These are phyloP conservation scores for Arthroderma uncinatum DNA, from an alignment of 2,329 filamentous ascomycete species.

Conservation along the genomic window DNA sequence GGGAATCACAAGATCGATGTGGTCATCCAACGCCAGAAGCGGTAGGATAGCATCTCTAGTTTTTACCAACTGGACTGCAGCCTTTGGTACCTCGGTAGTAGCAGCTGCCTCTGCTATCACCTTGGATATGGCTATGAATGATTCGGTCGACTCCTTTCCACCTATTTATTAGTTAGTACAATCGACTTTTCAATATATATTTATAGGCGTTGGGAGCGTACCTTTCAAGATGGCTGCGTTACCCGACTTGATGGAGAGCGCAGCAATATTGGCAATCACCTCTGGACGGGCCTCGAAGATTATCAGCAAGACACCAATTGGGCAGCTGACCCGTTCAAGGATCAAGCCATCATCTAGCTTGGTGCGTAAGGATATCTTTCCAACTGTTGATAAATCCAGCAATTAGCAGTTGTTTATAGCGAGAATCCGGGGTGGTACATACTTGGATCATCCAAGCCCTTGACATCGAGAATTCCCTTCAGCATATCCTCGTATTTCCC, in stretches of 20 bases:
- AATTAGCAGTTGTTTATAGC: background rate
- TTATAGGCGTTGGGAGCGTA: slow-evolving; percentile 19
- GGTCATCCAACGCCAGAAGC: slow-evolving; percentile 71
- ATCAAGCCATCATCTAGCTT: slow-evolving; percentile 74
- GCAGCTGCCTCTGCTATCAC: slow-evolving; percentile 71
- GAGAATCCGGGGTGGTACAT: slow-evolving; percentile 23
- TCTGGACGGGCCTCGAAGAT: slow-evolving; percentile 97
- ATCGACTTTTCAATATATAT: background rate
- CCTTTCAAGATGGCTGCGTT: slow-evolving; percentile 95
- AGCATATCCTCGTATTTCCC: slow-evolving; percentile 99
- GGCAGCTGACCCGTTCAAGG: slow-evolving; percentile 80
- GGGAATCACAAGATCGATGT: slow-evolving; percentile 92
- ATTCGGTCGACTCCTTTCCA: slow-evolving; percentile 88
- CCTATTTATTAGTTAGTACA: slow-evolving; percentile 37
- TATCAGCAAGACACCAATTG: slow-evolving; percentile 93
- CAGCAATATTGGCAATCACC: slow-evolving; percentile 96
- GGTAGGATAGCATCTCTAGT: slow-evolving; percentile 83
- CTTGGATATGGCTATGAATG: slow-evolving; percentile 81
- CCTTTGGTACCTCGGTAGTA: slow-evolving; percentile 64
- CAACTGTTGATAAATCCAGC: slow-evolving; percentile 45
- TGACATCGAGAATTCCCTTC: slow-evolving; percentile 82
- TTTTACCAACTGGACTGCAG: slow-evolving; percentile 84
- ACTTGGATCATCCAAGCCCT: slow-evolving; percentile 75
- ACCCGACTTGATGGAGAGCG: slow-evolving; percentile 89
- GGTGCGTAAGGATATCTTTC: slow-evolving; percentile 71